These are phyloP conservation scores for Rhypophila decipiens DNA, from an alignment of 495 filamentous ascomycete species.

Conservation along the genomic window DNA sequence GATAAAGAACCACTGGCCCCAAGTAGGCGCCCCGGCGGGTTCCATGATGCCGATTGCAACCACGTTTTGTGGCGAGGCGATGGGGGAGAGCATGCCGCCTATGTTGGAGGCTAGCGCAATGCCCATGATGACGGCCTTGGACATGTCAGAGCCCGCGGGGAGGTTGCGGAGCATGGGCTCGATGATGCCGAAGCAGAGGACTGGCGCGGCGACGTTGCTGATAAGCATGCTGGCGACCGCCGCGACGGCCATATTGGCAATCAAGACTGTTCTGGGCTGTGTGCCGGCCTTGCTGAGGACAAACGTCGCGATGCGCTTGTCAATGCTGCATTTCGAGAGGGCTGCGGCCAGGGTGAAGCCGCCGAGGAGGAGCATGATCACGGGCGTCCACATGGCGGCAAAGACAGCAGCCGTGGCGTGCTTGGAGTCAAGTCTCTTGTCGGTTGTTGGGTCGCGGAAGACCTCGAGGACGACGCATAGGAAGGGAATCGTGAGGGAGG, in stretches of 20 bases:
- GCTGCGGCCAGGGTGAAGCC: conserved; percentile 95
- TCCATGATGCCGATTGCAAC: conserved; percentile 94
- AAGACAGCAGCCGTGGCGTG: conserved; percentile 77
- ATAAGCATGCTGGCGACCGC: conserved; percentile 99
- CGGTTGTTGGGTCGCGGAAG: conserved; percentile 64
- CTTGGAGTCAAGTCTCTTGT: conserved; percentile 63
- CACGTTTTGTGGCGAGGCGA: conserved; percentile 95
- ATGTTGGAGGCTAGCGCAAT: conserved; percentile 95
- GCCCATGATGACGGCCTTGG: conserved; percentile 90
- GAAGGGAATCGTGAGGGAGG: conserved; percentile 88
- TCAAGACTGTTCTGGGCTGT: conserved; percentile 73
- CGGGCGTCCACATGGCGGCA: conserved; percentile 96
- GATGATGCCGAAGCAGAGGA: conserved; percentile 97
- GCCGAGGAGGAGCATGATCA: conserved; percentile 96
- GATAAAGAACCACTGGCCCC: conserved; percentile 96
- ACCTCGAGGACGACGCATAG: conserved; percentile 81
- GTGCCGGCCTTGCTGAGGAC: conserved; percentile 97
- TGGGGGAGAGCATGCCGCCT: conserved; percentile 91
- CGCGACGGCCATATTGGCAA: conserved; percentile 98
- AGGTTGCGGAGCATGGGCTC: conserved; percentile 94
- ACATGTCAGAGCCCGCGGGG: conserved; percentile 80
- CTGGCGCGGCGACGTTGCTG: conserved; percentile 94
- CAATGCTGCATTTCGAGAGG: conserved; percentile 93
- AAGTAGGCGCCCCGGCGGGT: conserved; percentile 63
- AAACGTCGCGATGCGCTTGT: conserved; percentile 92